Conservation (phyloP, 305 asterid genomes). For the Solanum hybrid region DNA sequence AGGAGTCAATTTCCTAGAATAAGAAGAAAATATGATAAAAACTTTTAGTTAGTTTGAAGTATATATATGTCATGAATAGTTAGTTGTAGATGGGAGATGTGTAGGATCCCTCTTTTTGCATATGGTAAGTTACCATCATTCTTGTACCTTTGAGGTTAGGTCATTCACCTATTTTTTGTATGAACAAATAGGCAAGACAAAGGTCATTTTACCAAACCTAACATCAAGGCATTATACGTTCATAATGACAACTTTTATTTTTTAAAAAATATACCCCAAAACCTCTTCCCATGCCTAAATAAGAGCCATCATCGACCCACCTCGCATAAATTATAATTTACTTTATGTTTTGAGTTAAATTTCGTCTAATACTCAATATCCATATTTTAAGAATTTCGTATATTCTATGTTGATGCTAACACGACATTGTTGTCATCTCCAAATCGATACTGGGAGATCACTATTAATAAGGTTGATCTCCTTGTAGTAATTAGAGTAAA, state of each 20-base stretch:
- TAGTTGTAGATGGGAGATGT: neutral
- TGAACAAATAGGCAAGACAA: neutral
- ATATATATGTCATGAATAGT: neutral
- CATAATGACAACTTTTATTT: neutral
- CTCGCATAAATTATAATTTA: neutral
- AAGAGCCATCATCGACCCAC: neutral
- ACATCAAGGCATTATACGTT: neutral
- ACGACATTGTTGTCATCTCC: neutral
- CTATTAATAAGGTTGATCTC: neutral
- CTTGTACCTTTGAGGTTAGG: neutral
- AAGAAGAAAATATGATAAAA: neutral
- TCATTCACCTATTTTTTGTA: neutral
- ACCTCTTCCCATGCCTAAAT: neutral
- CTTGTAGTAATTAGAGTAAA: neutral
- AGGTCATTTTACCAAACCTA: neutral
- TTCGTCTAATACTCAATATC: neutral
- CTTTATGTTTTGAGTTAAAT: neutral
- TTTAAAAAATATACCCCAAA: accelerated
- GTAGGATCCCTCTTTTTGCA: neutral
- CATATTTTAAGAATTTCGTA: neutral
- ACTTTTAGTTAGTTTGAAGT: neutral
- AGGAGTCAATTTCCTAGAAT: neutral
- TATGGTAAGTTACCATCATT: neutral
- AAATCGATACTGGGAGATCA: neutral
- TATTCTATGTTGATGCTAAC: neutral